Conservation (phyloP, 78 protist species). For the Emiliania huxleyi region DNA sequence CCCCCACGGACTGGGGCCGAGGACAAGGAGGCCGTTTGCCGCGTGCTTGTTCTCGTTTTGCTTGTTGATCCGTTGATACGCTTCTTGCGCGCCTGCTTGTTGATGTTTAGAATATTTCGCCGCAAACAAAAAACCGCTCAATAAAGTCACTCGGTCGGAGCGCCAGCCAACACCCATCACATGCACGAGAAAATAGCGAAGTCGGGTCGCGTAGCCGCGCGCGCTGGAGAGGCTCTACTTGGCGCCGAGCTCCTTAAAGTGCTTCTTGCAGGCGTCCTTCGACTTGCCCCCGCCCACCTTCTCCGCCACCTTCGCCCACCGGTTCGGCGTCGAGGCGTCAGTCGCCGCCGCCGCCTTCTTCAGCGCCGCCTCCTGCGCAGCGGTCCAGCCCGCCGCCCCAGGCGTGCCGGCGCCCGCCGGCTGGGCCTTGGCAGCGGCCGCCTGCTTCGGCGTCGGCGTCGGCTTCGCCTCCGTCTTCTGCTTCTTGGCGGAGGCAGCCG, state of each 20-base stretch:
- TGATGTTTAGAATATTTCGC: too few relatives aligned
- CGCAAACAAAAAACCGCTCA: too few relatives aligned
- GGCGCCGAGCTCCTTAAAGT: not conserved
- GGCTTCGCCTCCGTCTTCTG: not conserved
- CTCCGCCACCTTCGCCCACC: not conserved
- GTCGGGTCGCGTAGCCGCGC: too few relatives aligned
- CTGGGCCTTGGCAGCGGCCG: not conserved
- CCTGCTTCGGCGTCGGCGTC: not conserved
- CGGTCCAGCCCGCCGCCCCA: not conserved
- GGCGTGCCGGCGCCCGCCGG: not conserved
- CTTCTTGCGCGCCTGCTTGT: too few relatives aligned
- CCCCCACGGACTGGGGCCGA: too few relatives aligned
- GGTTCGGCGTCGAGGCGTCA: not conserved
- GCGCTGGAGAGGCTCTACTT: too few relatives aligned
- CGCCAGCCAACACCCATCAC: too few relatives aligned
- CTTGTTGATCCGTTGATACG: too few relatives aligned
- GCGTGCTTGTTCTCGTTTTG: too few relatives aligned
- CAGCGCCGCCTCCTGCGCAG: not conserved
- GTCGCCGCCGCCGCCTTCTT: not conserved
- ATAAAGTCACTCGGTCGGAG: too few relatives aligned
- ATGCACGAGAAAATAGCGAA: too few relatives aligned
- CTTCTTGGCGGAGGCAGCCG: not conserved
- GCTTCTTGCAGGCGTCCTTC: not conserved
- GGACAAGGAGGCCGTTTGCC: too few relatives aligned
- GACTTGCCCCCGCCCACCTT: slow-evolving; percentile 17